A percentile compares a stretch with the other conserved stretches of the same genome.
These are phyloP conservation scores for Metarhizium guizhouense DNA, from an alignment of 2,329 filamentous ascomycete genomes.

Conservation along the genomic window DNA sequence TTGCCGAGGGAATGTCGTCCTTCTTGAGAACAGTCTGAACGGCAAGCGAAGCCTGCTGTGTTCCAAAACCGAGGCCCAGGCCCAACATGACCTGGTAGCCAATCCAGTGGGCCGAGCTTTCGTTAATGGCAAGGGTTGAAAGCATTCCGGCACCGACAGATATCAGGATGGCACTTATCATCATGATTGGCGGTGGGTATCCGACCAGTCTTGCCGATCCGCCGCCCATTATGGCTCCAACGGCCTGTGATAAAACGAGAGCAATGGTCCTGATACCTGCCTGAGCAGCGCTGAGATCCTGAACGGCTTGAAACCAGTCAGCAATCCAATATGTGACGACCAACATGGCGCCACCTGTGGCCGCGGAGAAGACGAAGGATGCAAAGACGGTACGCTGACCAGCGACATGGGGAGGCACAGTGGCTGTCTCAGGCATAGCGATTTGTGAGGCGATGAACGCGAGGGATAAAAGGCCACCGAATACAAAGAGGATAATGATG, in stretches of 20 bases:
- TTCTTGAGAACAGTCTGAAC: too few species aligned
- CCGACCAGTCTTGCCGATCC: conserved; percentile 20
- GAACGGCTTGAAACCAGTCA: conserved; percentile 10
- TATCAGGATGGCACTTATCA: too few species aligned
- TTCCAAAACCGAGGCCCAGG: too few species aligned
- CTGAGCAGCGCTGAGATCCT: conserved; percentile 19
- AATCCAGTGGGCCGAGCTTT: too few species aligned
- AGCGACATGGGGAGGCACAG: conserved; percentile 23
- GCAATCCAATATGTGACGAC: conserved; percentile 10
- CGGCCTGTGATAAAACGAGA: conserved; percentile 18
- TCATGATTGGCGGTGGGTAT: conserved; percentile 18
- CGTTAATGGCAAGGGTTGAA: too few species aligned
- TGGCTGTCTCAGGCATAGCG: conserved; percentile 22
- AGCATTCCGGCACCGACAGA: too few species aligned
- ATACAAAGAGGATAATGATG: conserved; percentile 31
- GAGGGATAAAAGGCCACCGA: background rate
- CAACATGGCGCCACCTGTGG: conserved; percentile 9
- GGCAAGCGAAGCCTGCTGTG: too few species aligned
- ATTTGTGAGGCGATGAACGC: conserved; percentile 23
- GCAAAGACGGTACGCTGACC: conserved; percentile 20
- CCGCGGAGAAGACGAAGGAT: conserved; percentile 6
- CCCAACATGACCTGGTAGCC: too few species aligned
- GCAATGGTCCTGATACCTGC: conserved; percentile 25
- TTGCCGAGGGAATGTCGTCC: too few species aligned
- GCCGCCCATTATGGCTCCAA: conserved; percentile 18